A percentile compares a stretch with the other conserved stretches of the same genome.
Evolutionary conservation across 805 yeast genomes (phyloP).

Genomic region (Zygoascus biomembranicola): DNA sequence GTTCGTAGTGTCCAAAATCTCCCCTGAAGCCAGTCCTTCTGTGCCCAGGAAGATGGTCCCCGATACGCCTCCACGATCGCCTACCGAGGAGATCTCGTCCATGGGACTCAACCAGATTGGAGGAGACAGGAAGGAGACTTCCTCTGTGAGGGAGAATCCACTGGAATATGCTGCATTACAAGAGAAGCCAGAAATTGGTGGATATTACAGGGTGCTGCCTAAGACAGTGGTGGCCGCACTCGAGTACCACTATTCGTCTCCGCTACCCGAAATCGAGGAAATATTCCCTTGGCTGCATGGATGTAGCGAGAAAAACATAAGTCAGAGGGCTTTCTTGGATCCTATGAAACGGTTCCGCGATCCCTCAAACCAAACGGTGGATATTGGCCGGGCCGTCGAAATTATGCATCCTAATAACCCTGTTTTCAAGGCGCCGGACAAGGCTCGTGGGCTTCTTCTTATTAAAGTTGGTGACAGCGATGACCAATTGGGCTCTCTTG

Average conservation of each 20-base stretch:
- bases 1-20: not conserved
- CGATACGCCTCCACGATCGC: not conserved
- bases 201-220: constrained; percentile 9
- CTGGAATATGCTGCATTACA: not conserved
- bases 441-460: constrained; percentile 20
- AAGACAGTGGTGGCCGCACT: constrained; percentile 17
- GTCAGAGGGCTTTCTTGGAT: constrained; percentile 41
- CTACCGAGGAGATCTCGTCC: not conserved
- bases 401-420: constrained; percentile 14
- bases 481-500: constrained; percentile 16
- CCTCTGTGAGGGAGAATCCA: not conserved
- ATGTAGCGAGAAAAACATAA: constrained; percentile 46
- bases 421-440: constrained; percentile 16
- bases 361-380: constrained; percentile 2
- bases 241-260: constrained; percentile 21
- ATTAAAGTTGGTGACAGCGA: constrained; percentile 21
- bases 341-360: constrained; percentile 22
- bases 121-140: not conserved
- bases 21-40: not conserved
- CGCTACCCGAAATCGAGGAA: constrained; percentile 52
- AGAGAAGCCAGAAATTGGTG: not conserved
- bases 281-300: constrained; percentile 95
- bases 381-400: not conserved
- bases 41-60: not conserved
- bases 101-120: not conserved